Base-by-base conservation (phyloP, 306 rosid genomes). In the Sphenostylis stenocarpa region DNA sequence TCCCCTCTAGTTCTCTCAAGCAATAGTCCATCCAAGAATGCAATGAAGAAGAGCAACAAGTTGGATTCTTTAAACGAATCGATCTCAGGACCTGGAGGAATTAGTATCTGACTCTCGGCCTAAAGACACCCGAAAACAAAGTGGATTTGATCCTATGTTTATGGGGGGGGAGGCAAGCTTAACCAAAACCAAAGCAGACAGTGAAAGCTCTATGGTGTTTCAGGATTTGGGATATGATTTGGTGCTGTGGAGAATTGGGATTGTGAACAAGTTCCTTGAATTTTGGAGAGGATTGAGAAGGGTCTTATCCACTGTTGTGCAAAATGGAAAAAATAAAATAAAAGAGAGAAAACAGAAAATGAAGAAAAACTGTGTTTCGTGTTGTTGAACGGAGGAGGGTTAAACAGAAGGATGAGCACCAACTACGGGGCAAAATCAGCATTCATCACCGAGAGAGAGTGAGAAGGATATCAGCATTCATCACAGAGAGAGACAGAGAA, bases 391-490 rank as follows among this genome's bases (percentile, higher is more conserved):
- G 79, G 73, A 80, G 80, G 87, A 81, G 91, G 81, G 47, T 87
- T 86, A 80, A 84, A 84, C 73, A 84, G 89, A 84, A 81, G 89
- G 86, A 84, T 76, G 92, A 83, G 86, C 87, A 83, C 77, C 80
- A 85, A 88, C 90, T 89, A 47, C 83, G 86, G 87, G 93, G 87
- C 77, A 77, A 78, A 80, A 80, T 84, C 89, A 88, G 90, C 90
- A 88, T 88, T 85, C 83, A 85, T 80, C 85, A 43, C 84, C 45
- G 86, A 79, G 84, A 86, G 83, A 63, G 88, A 81, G 8, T 26
- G 82, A 41, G 87, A 82, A 77, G 69, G 92, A 91, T 80, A 80
- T 84, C 89, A 88, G 90, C 90, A 88, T 88, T 85, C 83, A 85
- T 80, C 85, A 43, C 84, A 52, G 86, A 79, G 84, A 86, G 83